phyloP scores from a whole-genome alignment of 176 grass and related monocot genomes.

The Eremochloa ophiuroides region DNA sequence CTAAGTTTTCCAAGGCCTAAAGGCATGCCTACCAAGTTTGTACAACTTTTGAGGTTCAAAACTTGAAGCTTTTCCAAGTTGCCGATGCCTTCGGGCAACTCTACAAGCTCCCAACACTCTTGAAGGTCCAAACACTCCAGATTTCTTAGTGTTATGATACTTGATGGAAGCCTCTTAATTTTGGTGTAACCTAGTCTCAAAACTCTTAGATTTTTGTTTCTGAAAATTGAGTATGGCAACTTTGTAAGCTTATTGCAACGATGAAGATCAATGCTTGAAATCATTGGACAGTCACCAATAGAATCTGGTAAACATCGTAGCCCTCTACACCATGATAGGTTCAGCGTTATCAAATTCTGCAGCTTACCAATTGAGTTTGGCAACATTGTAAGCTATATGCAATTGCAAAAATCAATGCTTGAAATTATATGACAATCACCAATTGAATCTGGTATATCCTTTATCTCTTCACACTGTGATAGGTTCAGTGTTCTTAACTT shows the following conservation, averaged over 20 bases:
- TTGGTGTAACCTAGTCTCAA: background rate
- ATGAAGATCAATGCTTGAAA: background rate
- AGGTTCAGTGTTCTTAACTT: no score
- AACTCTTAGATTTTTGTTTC: background rate
- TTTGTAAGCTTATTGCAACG: no score
- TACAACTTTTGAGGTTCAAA: background rate
- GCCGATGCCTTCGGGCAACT: background rate
- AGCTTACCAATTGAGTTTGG: slow-evolving; percentile 12
- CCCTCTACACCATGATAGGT: fast-evolving
- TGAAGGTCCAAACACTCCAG: background rate
- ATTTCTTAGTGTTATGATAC: background rate
- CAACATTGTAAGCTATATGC: background rate
- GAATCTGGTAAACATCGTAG: background rate
- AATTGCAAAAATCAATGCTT: no score
- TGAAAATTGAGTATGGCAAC: no score
- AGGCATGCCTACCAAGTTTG: background rate
- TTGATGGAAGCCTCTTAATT: background rate
- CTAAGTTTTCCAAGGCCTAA: background rate
- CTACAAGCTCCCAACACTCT: background rate
- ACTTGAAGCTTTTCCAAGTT: background rate
- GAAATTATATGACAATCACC: no score
- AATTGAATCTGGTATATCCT: no score
- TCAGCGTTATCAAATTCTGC: background rate
- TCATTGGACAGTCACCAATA: background rate
- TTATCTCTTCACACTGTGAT: no score